Conservation (phyloP, 2,329 filamentous ascomycete genomes). For the Colletotrichum melonis region DNA sequence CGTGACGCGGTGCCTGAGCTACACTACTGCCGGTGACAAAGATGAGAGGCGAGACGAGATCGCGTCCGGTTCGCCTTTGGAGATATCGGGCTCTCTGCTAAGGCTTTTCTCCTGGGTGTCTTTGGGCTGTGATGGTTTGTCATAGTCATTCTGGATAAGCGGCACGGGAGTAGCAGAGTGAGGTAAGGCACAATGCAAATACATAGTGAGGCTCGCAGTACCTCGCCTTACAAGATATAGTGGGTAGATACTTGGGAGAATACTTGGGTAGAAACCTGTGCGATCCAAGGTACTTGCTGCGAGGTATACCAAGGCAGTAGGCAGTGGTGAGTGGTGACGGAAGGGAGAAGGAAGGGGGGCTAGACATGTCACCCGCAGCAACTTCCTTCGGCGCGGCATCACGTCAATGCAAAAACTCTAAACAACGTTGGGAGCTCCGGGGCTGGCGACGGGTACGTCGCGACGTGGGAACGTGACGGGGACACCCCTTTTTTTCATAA, state of each 20-base stretch:
- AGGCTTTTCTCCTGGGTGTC: background rate
- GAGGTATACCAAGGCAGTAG: too few relatives aligned
- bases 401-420: constrained; percentile 32
- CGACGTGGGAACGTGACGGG: constrained; percentile 2
- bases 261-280: background rate
- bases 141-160: background rate
- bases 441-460: background rate
- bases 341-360: background rate
- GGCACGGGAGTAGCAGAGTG: background rate
- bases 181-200: background rate
- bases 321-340: background rate
- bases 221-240: background rate
- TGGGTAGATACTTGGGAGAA: background rate
- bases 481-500: constrained; percentile 1
- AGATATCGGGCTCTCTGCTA: background rate
- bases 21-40: background rate
- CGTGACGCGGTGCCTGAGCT: background rate
- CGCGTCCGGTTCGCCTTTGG: background rate
- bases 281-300: too few relatives aligned
- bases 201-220: background rate
- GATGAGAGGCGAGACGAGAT: background rate
- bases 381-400: background rate
- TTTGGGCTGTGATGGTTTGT: background rate
- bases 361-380: constrained; percentile 11
- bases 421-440: background rate